phyloP scores from a whole-genome alignment of 768 basidiomycete genomes.

The Flagelloscypha sp. region DNA sequence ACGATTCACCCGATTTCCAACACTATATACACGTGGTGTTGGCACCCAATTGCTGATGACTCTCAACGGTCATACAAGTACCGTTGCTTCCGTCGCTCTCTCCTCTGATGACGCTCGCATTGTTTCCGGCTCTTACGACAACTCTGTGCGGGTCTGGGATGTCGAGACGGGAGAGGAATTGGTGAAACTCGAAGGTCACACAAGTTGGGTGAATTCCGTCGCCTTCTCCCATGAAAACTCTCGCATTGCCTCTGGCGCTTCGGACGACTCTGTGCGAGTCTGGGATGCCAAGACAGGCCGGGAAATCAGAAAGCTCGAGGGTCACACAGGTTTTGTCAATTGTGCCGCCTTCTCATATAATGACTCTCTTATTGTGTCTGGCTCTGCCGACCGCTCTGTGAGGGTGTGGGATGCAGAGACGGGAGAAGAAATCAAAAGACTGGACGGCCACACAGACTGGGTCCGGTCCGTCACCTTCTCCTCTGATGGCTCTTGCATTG shows the following conservation, averaged over 20 bases:
- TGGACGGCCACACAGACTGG: conserved; percentile 70
- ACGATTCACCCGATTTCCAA: too few relatives aligned
- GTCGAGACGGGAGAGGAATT: conserved; percentile 51
- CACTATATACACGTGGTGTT: too few relatives aligned
- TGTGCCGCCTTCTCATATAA: conserved; percentile 84
- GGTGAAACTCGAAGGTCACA: too few relatives aligned
- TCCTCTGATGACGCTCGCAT: too few relatives aligned
- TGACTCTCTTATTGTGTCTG: conserved; percentile 80
- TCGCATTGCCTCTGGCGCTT: too few relatives aligned
- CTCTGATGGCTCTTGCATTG: too few relatives aligned
- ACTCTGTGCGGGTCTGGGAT: conserved; percentile 77
- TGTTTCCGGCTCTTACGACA: too few relatives aligned
- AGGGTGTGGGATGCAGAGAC: conserved; percentile 64
- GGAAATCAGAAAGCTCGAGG: conserved; percentile 56
- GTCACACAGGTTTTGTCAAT: conserved; percentile 64
- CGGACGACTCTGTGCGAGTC: conserved; percentile 65
- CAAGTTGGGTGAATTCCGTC: too few relatives aligned
- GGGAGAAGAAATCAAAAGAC: conserved; percentile 58
- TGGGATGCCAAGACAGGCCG: conserved; percentile 67
- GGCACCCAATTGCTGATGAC: too few relatives aligned
- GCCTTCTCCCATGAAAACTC: too few relatives aligned
- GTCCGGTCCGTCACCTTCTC: conserved; percentile 73
- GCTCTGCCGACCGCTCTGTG: conserved; percentile 73
- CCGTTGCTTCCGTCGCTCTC: too few relatives aligned
- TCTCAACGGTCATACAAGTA: too few relatives aligned